These are phyloP conservation scores for Trametes polyzona DNA, from an alignment of 1,284 basidiomycete species.

Conservation along the genomic window DNA sequence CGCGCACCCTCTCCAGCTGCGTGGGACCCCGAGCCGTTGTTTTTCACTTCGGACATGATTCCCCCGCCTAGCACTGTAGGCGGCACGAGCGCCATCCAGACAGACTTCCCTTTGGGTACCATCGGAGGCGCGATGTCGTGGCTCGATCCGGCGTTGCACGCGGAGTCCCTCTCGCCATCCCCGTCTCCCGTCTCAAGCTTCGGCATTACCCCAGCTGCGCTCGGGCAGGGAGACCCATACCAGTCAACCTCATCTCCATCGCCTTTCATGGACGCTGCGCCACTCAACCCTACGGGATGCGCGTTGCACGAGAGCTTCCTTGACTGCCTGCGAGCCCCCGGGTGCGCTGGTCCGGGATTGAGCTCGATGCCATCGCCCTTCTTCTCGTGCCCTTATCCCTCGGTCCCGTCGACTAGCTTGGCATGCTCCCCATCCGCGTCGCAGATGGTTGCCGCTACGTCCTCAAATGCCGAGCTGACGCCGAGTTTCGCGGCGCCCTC, in stretches of 20 bases:
- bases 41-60: conserved; percentile 7
- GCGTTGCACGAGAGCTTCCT: conserved; percentile 28
- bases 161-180: conserved; percentile 10
- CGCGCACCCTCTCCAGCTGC: not conserved
- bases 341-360: conserved; percentile 10
- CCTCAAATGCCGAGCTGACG: not conserved
- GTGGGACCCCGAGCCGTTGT: conserved; percentile 5
- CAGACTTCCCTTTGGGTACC: not conserved
- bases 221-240: too few relatives aligned
- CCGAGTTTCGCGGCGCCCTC: not conserved
- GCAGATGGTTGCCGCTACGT: not conserved
- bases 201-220: not conserved
- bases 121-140: conserved; percentile 12
- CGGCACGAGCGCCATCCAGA: not conserved
- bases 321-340: conserved; percentile 23
- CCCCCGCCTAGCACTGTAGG: not conserved
- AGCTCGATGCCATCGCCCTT: not conserved
- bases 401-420: not conserved
- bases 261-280: not conserved
- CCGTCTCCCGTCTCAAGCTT: conserved; percentile 3
- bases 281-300: conserved; percentile 23
- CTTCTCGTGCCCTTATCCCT: not conserved
- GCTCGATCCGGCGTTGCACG: conserved; percentile 22
- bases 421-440: not conserved
- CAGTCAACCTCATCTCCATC: too few relatives aligned